Conservation (phyloP, 176 grass and related monocot genomes). For the Themeda triandra region DNA sequence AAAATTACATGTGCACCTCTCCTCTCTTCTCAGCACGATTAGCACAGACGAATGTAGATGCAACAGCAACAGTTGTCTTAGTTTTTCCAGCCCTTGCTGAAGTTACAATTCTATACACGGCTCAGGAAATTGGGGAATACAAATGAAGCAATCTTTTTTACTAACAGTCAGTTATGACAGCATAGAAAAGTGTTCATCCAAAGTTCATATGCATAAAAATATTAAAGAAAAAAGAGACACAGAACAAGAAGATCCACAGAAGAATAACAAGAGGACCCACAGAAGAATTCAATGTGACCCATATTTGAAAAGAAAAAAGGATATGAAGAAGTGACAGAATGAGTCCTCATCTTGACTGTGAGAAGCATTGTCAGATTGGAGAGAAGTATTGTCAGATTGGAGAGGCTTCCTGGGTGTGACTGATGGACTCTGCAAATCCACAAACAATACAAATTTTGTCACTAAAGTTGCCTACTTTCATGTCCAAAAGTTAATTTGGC, state of each 20-base stretch:
- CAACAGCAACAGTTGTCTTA: constrained; percentile 56
- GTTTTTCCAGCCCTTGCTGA: constrained; percentile 51
- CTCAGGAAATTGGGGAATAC: not conserved
- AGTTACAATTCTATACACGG: constrained; percentile 40
- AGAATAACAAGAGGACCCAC: not conserved
- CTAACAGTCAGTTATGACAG: not conserved
- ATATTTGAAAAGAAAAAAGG: constrained; percentile 23
- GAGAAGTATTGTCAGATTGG: constrained; percentile 57
- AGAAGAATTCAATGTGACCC: constrained; percentile 1
- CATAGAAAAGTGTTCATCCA: not conserved
- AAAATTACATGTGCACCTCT: constrained; percentile 41
- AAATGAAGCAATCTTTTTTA: not conserved
- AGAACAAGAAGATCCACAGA: not conserved
- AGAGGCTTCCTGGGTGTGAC: constrained; percentile 49
- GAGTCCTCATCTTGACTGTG: constrained; percentile 68
- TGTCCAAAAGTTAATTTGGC: not conserved
- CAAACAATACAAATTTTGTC: constrained; percentile 10
- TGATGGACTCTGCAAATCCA: constrained; percentile 48
- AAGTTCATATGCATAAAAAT: not conserved
- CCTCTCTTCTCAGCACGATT: constrained; percentile 70
- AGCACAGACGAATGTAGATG: constrained; percentile 53
- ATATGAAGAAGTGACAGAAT: constrained; percentile 76
- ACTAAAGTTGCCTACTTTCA: constrained; percentile 16
- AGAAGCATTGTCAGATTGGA: no score
- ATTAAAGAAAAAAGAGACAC: not conserved